Conservation (phyloP, 441 rosid species). For the Dalechampia spathulata region DNA sequence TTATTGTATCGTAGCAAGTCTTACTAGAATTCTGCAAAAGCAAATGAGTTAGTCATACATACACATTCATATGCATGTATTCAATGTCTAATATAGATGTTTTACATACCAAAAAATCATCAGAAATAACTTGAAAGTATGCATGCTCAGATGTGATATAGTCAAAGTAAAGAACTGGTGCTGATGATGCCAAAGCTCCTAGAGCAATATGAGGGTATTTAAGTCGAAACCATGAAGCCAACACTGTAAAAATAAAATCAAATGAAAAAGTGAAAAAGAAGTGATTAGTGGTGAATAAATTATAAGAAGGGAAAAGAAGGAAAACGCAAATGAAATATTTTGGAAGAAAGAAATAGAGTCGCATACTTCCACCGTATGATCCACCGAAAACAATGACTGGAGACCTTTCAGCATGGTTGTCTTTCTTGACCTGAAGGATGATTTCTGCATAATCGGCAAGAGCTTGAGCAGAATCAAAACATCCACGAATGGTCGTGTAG, state of each 20-base stretch:
- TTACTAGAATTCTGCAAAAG: conserved; percentile 41
- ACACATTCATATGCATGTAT: too few species aligned
- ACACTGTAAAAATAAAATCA: conserved; percentile 33
- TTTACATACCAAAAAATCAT: conserved; percentile 34
- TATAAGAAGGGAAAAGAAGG: too few species aligned
- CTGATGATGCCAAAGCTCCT: conserved; percentile 63
- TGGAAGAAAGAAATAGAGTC: background rate
- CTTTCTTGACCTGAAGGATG: conserved; percentile 41
- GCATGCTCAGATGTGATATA: conserved; percentile 34
- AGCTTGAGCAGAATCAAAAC: conserved; percentile 67
- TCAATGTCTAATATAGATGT: too few species aligned
- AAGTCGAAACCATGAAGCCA: conserved; percentile 56
- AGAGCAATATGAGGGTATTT: conserved; percentile 58
- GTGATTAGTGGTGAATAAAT: too few species aligned
- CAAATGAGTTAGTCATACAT: too few species aligned
- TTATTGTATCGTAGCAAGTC: conserved; percentile 42
- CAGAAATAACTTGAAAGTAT: conserved; percentile 34
- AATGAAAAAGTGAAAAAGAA: background rate
- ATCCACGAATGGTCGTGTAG: conserved; percentile 46
- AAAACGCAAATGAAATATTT: too few species aligned
- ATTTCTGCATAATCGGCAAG: conserved; percentile 63
- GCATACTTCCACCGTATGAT: conserved; percentile 81
- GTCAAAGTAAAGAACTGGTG: conserved; percentile 55
- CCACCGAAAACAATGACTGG: conserved; percentile 71
- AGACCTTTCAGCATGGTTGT: conserved; percentile 29